Percentiles rank a stretch among this genome's conserved stretches.
These are phyloP conservation scores for Millerozyma miso DNA, from an alignment of 805 yeast genomes.

Conservation along the genomic window DNA sequence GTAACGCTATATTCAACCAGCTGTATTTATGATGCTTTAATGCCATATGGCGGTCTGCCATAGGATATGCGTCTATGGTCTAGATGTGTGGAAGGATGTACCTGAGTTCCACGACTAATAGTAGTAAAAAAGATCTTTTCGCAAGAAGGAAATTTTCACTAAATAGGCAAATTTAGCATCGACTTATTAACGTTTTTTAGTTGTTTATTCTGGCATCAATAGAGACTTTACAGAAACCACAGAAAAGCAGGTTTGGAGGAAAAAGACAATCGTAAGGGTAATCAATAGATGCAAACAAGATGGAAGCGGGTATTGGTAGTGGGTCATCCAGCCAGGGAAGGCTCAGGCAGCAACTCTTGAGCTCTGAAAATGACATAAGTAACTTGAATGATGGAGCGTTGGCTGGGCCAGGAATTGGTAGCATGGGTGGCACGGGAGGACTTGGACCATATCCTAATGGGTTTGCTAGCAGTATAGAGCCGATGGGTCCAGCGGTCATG, in stretches of 20 bases:
- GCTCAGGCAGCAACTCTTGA: slow-evolving; percentile 31
- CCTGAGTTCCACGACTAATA: background rate
- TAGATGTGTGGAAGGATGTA: too few species aligned
- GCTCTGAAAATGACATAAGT: slow-evolving; percentile 24
- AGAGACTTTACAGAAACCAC: background rate
- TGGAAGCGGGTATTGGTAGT: slow-evolving; percentile 22
- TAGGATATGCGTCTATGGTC: too few species aligned
- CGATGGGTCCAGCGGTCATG: slow-evolving; percentile 1
- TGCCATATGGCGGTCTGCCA: too few species aligned
- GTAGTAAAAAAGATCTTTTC: background rate
- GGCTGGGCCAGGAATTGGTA: background rate
- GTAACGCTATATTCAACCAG: too few species aligned
- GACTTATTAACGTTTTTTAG: background rate
- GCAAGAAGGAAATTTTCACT: background rate
- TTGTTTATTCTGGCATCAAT: background rate
- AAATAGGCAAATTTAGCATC: background rate
- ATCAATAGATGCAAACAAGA: slow-evolving; percentile 3
- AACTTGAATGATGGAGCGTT: slow-evolving; percentile 14
- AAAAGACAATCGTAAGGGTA: background rate
- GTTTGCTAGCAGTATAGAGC: slow-evolving; percentile 7
- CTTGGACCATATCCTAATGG: background rate
- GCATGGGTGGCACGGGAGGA: slow-evolving; percentile 1
- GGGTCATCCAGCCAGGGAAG: slow-evolving; percentile 17
- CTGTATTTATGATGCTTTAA: too few species aligned
- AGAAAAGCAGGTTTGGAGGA: background rate